Conservation (phyloP, 805 yeast genomes). For the Kodamaea hsintzibuensis region DNA sequence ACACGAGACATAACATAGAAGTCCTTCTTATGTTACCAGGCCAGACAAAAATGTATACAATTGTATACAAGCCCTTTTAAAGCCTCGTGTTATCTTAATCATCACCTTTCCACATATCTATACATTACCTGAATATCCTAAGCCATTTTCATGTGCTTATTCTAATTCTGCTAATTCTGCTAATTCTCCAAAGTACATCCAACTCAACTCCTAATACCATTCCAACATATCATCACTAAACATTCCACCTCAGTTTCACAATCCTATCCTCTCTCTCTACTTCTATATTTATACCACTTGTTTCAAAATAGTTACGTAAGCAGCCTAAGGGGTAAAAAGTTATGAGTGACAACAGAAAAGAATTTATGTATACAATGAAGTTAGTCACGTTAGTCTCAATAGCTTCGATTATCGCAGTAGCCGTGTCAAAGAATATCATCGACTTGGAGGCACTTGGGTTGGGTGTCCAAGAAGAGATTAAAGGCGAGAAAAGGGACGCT, state of each 20-base stretch:
- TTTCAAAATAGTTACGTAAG: too few species aligned
- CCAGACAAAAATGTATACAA: too few species aligned
- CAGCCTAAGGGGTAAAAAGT: neutral
- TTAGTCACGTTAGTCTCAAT: neutral
- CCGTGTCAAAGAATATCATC: slow-evolving; percentile 11
- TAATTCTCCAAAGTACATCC: neutral
- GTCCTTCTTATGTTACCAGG: too few species aligned
- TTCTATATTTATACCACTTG: neutral
- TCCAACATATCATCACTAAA: neutral
- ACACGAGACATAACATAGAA: neutral
- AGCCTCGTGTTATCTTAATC: too few species aligned
- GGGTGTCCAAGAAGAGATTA: neutral
- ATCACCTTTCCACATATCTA: neutral
- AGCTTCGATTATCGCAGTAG: slow-evolving; percentile 6
- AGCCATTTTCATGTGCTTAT: too few species aligned
- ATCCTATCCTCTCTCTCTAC: too few species aligned
- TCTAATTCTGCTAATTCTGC: too few species aligned
- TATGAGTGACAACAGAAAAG: neutral
- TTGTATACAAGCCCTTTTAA: too few species aligned
- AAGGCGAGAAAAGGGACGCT: slow-evolving; percentile 13
- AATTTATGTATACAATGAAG: slow-evolving; percentile 7
- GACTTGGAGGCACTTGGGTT: slow-evolving; percentile 4
- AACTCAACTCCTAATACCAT: neutral
- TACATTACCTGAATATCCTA: neutral
- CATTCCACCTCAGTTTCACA: neutral